Evolutionary conservation across 345 rosid genomes (phyloP).

Genomic region (Kandelia obovata): DNA sequence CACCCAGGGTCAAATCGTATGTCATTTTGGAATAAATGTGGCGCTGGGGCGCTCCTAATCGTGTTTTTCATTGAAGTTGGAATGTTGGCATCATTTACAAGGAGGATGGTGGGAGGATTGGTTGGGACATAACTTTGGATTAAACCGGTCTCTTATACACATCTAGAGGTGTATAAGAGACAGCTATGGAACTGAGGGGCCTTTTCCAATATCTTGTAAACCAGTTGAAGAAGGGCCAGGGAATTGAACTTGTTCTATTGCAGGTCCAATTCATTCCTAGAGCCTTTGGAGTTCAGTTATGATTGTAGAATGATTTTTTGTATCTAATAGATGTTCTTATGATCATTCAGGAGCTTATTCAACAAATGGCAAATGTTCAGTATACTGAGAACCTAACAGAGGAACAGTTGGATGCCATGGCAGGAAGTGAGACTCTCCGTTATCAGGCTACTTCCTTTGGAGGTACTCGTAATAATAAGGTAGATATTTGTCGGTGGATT

Average conservation of each 20-base stretch:
- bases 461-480: slow-evolving; percentile 91
- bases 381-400: slow-evolving; percentile 96
- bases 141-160: no score
- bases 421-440: slow-evolving; percentile 97
- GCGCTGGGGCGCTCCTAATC: not conserved
- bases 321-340: slow-evolving; percentile 25
- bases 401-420: slow-evolving; percentile 99
- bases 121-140: not conserved
- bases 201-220: slow-evolving; percentile 97
- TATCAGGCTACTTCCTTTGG: slow-evolving; percentile 95
- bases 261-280: slow-evolving; percentile 52
- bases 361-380: slow-evolving; percentile 99
- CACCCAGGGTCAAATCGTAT: not conserved
- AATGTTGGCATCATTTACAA: not conserved
- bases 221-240: slow-evolving; percentile 91
- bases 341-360: slow-evolving; percentile 79
- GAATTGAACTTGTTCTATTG: slow-evolving; percentile 93
- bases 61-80: slow-evolving; percentile 9
- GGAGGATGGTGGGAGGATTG: slow-evolving; percentile 2
- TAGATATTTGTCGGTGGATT: slow-evolving; percentile 7
- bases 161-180: no score
- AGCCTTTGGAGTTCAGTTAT: slow-evolving; percentile 14
- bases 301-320: slow-evolving; percentile 3
- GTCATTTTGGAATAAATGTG: slow-evolving; percentile 3
- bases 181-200: slow-evolving; percentile 98